Evolutionary conservation across 495 filamentous ascomycete species (phyloP).

Genomic region (Aspergillus homomorphus): DNA sequence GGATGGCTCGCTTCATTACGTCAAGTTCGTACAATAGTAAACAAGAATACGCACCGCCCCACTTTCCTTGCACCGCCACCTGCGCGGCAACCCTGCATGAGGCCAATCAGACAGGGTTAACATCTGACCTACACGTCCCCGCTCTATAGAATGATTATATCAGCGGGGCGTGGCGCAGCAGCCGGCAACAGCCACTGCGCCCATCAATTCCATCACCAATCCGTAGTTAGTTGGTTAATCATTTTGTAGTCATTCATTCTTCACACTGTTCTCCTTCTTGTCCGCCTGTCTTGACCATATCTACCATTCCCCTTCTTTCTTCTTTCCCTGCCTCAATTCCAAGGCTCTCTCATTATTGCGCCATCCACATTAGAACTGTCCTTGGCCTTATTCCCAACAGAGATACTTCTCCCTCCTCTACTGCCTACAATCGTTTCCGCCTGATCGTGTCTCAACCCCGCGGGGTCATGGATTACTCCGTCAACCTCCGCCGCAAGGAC

Average conservation of each 20-base stretch:
- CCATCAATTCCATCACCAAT: neutral
- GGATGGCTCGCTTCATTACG: too few species aligned
- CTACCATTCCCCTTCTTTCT: constrained; percentile 2
- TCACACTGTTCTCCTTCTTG: neutral
- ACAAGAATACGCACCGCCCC: neutral
- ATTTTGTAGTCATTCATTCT: neutral
- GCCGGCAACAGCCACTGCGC: neutral
- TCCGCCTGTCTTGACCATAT: neutral
- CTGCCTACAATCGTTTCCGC: neutral
- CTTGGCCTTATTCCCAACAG: neutral
- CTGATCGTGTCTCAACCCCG: neutral
- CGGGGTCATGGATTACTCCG: constrained; percentile 30
- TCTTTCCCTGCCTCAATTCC: neutral
- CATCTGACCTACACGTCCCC: neutral
- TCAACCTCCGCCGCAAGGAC: constrained; percentile 69
- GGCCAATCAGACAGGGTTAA: neutral
- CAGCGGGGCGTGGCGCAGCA: neutral
- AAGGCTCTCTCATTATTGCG: neutral
- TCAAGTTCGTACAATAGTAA: neutral
- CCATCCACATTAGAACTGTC: neutral
- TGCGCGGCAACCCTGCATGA: neutral
- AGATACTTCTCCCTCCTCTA: neutral
- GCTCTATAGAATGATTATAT: neutral
- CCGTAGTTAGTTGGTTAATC: neutral
- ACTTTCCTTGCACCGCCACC: neutral